Evolutionary conservation across 78 protist genomes (phyloP), one percentile per base, ranked within the genome.

Genomic region (Dictyostelium brefeldianum): DNA sequence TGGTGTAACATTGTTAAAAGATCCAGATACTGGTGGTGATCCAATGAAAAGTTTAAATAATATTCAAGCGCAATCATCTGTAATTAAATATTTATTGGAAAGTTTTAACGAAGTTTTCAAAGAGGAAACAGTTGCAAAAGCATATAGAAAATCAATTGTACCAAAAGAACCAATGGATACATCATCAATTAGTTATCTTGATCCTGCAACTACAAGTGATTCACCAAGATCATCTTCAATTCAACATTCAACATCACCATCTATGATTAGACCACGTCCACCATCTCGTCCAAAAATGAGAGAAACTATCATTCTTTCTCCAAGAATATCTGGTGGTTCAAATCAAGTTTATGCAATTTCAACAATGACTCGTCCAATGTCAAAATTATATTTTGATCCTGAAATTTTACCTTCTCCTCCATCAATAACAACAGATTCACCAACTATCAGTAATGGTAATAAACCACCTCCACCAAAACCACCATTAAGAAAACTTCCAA

Each of bases 1-100:
- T 50, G 93, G 93, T 18, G 78, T 79, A 4, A 87, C 93, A 29
- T 36, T 87, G 10, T 31, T 87, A 56, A 41, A 70, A 9, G 93
- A 87, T 77, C 93, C 93, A 64, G 93, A 87, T 48, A 67, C 75
- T 29, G 70, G 56, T 53, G 80, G n/a, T 7, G 83, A 77, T 36
- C 78, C 78, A n/a, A 87, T 57, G 25, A 48, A 46, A 29, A 70
- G 79, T 10, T 62, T 87, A 9, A 22, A 10, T 12, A 87, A 87
- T 67, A 22, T 87, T 18, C 79, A 87, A 47, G 29, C 53, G 10
- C 93, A 87, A 56, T 87, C 93, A 50, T n/a, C 50, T 3, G 51
- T 74, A 15, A 73, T 87, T 5, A 87, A 87, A 65, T 87, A 77
- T 46, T 14, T 87, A 50, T 51, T 87, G 27, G 93, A 87, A 10